Evolutionary conservation across 495 filamentous ascomycete genomes (phyloP), one percentile per base, ranked within the genome.

Genomic region (Pseudotulostoma volvatum): DNA sequence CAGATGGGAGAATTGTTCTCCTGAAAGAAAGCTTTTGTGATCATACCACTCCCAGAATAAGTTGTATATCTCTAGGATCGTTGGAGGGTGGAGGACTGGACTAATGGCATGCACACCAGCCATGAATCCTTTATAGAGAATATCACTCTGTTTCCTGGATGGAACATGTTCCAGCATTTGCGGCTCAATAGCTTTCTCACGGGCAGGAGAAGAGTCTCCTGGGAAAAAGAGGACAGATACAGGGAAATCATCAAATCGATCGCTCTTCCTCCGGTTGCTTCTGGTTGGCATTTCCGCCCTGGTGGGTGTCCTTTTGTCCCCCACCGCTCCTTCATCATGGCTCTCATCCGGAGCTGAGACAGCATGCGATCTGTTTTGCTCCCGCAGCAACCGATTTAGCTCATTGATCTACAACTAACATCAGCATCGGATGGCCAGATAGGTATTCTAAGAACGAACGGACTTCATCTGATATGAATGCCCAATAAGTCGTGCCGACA

Each of bases 401-500:
- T 67, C 61, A 32, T 66, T 65, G 28, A 67, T 64, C 63, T 66
- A 34, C 15, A 18, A 21, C 3, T 4, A 18, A 28, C 23, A 21
- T 55, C 33, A 50, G 49, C 19, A 28, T 38, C 9, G 15, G 1
- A 1, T 7, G 3, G 17, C 4, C 3, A n/a, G 18, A 23, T 5
- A 18, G 11, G 5, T 7, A 39, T 8, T 11, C 1, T 8, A 8
- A 2, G n/a, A 21, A 17, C 9, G 33, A n/a, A 13, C 45, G 38
- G 56, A 66, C 64, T 51, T 68, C 63, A 23, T 61, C 55, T n/a
- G 61, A 63, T 13, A 68, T 65, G 43, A 63, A 68, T 13, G 65
- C 65, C 65, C 65, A 68, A 42, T 65, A 68, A 17, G 65, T 68
- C 4, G 64, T 68, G 32, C 63, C 62, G 18, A 68, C 63, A 42